phyloP scores from a whole-genome alignment of 768 basidiomycete genomes.

The Chiua virens region DNA sequence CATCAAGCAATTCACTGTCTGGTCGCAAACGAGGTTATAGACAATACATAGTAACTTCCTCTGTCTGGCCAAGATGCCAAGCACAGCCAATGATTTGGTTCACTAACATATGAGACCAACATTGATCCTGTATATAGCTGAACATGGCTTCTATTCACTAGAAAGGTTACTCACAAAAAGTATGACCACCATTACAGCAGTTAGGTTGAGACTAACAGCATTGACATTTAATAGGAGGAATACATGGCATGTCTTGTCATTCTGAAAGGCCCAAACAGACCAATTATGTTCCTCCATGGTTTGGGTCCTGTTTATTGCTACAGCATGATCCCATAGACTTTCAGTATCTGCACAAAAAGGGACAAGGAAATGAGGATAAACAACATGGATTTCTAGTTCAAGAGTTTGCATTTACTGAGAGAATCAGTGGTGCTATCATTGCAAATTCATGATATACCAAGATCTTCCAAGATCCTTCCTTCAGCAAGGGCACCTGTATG shows the following conservation, averaged over 20 bases:
- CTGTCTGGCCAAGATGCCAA: slow-evolving; percentile 10
- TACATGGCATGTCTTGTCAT: not conserved
- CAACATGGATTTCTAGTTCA: not conserved
- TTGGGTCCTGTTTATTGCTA: slow-evolving; percentile 5
- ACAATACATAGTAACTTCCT: slow-evolving; percentile 5
- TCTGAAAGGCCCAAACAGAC: not conserved
- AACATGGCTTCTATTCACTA: too few relatives aligned
- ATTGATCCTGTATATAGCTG: not conserved
- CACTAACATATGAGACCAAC: slow-evolving; percentile 12
- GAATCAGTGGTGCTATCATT: slow-evolving; percentile 7
- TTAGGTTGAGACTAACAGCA: slow-evolving; percentile 2
- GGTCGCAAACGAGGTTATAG: slow-evolving; percentile 9
- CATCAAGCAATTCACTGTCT: slow-evolving; percentile 12
- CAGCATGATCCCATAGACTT: slow-evolving; percentile 2
- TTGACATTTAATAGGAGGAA: slow-evolving; percentile 6
- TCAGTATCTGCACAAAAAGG: not conserved
- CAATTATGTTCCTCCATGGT: not conserved
- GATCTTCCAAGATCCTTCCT: not conserved
- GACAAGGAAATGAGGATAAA: not conserved
- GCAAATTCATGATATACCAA: slow-evolving; percentile 6
- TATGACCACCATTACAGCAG: slow-evolving; percentile 1
- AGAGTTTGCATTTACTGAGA: slow-evolving; percentile 1
- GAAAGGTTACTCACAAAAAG: not conserved
- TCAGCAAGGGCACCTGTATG: not conserved
- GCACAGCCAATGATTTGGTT: slow-evolving; percentile 14